Base-by-base conservation (phyloP, 768 basidiomycete genomes). In the Sarcomyxa edulis region DNA sequence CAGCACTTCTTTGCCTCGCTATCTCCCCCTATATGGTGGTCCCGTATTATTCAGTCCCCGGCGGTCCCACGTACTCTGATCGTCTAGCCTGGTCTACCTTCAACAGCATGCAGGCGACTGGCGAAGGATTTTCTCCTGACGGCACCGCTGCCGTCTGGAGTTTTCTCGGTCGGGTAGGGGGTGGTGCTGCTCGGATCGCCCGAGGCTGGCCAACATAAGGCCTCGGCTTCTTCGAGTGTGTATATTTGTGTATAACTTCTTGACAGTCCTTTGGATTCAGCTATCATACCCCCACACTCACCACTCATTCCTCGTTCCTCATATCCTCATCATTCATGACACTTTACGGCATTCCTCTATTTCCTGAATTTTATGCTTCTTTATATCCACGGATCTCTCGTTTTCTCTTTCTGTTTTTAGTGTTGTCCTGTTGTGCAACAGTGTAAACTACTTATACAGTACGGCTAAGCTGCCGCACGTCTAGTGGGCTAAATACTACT, bases 11-110 rank as follows among this genome's bases (percentile, higher is more conserved):
- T 42, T 65, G 82, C 45, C 62, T 84, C 32, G 71, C 75, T 33
- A 64, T 82, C 53, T 72, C 74, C 3, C 81, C 80, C 12, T 75
- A 78, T 41, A 65, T 79, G 42, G 61, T 68, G 24, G 69, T 71
- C 5, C 78, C 77, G 31, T 72, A 76, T 32, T 69, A 72, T 34
- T 58, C 62, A 12, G 64, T 76, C 4, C 80, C 82, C 0, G 84
- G 84, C n/a, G 74, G 76, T 1, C 66, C 81, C 27, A 81, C 79
- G 23, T 78, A 78, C 46, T 82, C 86, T 48, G 87, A 91, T 50
- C 80, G 87, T 8, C 69, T 74, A 6, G 83, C 83, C 19, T 91
- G 88, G 88, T 69, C 68, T 40, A 82, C 78, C 54, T 88, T 86
- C 61, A 89, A 90, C 52, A 63, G 74, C 8, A 72, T 91, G 64